Conservation (phyloP, 768 basidiomycete species). For the Trametes elegans region DNA sequence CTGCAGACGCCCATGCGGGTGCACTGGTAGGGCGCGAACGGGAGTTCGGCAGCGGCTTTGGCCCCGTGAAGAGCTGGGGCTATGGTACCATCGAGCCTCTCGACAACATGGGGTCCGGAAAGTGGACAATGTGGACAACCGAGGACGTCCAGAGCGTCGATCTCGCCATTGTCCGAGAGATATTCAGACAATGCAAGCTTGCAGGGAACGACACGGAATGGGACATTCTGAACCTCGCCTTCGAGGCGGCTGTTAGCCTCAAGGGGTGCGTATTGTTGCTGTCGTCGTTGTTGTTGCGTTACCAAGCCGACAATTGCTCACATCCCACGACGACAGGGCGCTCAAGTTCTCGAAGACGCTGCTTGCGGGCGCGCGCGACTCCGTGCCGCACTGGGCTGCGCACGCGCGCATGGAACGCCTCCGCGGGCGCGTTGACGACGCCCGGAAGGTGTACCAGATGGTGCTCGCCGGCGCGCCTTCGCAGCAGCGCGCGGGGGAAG, state of each 20-base stretch:
- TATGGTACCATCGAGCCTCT: slow-evolving; percentile 52
- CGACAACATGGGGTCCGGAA: slow-evolving; percentile 43
- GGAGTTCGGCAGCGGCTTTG: slow-evolving; percentile 59
- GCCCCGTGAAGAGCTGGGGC: slow-evolving; percentile 68
- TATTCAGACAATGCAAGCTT: slow-evolving; percentile 58
- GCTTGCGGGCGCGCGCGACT: slow-evolving; percentile 54
- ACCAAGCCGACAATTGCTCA: no score
- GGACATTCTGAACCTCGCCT: slow-evolving; percentile 64
- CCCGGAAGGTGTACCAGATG: slow-evolving; percentile 75
- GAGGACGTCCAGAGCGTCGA: slow-evolving; percentile 54
- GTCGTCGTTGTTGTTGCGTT: neutral
- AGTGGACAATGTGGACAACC: slow-evolving; percentile 40
- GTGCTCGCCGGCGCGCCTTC: slow-evolving; percentile 51
- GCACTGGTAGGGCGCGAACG: slow-evolving; percentile 64
- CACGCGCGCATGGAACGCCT: slow-evolving; percentile 72
- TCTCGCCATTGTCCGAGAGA: slow-evolving; percentile 45
- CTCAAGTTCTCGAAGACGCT: slow-evolving; percentile 64
- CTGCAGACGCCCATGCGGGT: slow-evolving; percentile 63
- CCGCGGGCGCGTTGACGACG: slow-evolving; percentile 63
- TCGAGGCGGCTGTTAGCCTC: slow-evolving; percentile 56
- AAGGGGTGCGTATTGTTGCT: slow-evolving; percentile 48
- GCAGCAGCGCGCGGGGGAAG: slow-evolving; percentile 34
- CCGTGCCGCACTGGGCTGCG: slow-evolving; percentile 66
- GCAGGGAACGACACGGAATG: slow-evolving; percentile 52
- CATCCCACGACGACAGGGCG: no score